A percentile compares a stretch with the other conserved stretches of the same genome.
phyloP scores from a whole-genome alignment of 2,329 filamentous ascomycete genomes.

The Amesomyces nigricolor region DNA sequence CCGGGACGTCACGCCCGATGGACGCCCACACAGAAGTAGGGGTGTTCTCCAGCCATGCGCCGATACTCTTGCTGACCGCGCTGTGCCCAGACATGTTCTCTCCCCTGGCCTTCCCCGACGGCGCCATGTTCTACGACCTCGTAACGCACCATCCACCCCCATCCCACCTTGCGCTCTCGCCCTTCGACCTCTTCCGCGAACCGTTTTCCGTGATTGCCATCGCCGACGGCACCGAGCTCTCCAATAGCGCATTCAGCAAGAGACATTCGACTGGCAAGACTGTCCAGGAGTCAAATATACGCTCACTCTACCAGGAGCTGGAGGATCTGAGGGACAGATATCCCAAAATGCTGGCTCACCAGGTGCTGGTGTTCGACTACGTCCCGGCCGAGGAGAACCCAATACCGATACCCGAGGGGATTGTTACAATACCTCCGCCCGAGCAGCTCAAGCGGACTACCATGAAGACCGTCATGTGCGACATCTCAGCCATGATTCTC shows the following conservation, averaged over 20 bases:
- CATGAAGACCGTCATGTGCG: constrained; percentile 74
- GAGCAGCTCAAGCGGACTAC: constrained; percentile 69
- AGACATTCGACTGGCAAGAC: constrained; percentile 48
- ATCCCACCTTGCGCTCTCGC: constrained; percentile 72
- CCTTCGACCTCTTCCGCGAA: constrained; percentile 87
- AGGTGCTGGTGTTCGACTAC: constrained; percentile 75
- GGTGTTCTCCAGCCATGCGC: not conserved
- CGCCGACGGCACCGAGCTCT: constrained; percentile 70
- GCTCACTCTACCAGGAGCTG: constrained; percentile 60
- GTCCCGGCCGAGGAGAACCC: constrained; percentile 41
- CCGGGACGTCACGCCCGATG: constrained; percentile 80
- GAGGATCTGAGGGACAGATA: constrained; percentile 66
- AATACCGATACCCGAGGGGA: constrained; percentile 58
- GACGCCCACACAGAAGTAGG: constrained; percentile 79
- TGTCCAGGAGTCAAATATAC: constrained; percentile 51
- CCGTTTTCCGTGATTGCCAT: constrained; percentile 78
- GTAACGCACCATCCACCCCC: constrained; percentile 73
- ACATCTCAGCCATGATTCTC: constrained; percentile 66
- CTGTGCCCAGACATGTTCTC: constrained; percentile 75
- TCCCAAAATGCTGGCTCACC: constrained; percentile 70
- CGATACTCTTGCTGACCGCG: constrained; percentile 18
- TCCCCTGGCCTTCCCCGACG: constrained; percentile 78
- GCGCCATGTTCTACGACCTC: constrained; percentile 83
- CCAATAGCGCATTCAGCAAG: constrained; percentile 48
- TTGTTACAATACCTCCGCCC: constrained; percentile 63